A percentile compares a stretch with the other conserved stretches of the same genome.
These are phyloP conservation scores for Ottelia alismoides DNA, from an alignment of 106 monocot genomes.

Conservation along the genomic window DNA sequence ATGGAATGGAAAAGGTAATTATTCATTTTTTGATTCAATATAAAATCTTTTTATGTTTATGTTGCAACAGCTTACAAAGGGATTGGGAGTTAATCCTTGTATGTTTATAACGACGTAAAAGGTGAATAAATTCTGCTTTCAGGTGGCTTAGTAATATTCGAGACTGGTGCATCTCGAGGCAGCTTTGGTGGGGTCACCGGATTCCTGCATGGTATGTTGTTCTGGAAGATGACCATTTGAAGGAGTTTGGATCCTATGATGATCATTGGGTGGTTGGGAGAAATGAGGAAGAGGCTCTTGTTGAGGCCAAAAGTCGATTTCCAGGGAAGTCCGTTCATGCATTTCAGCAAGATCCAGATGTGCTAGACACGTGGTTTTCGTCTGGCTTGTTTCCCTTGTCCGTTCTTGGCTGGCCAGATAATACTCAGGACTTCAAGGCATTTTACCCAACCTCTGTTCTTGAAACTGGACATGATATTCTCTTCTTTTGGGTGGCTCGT, in stretches of 20 bases:
- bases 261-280: constrained; percentile 92
- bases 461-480: constrained; percentile 94
- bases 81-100: too few relatives aligned
- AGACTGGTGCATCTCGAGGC: constrained; percentile 99
- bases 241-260: constrained; percentile 60
- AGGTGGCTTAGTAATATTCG: constrained; percentile 95
- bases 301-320: constrained; percentile 36
- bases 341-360: constrained; percentile 90
- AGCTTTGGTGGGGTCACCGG: constrained; percentile 98
- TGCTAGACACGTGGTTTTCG: constrained; percentile 97
- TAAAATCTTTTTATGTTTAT: neutral
- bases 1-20: constrained; percentile 78
- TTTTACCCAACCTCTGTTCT: constrained; percentile 97
- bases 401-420: constrained; percentile 96
- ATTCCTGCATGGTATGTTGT: constrained; percentile 97
- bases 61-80: neutral
- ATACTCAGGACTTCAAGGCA: constrained; percentile 52
- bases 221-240: constrained; percentile 58
- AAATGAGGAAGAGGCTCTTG: constrained; percentile 59
- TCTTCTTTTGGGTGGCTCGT: constrained; percentile 99
- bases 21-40: constrained; percentile 1
- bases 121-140: neutral
- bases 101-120: too few relatives aligned
- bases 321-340: constrained; percentile 50
- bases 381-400: constrained; percentile 87